Evolutionary conservation across 495 filamentous ascomycete species (phyloP), one percentile per base, ranked within the genome.

Genomic region (Eremomyces bilateralis): DNA sequence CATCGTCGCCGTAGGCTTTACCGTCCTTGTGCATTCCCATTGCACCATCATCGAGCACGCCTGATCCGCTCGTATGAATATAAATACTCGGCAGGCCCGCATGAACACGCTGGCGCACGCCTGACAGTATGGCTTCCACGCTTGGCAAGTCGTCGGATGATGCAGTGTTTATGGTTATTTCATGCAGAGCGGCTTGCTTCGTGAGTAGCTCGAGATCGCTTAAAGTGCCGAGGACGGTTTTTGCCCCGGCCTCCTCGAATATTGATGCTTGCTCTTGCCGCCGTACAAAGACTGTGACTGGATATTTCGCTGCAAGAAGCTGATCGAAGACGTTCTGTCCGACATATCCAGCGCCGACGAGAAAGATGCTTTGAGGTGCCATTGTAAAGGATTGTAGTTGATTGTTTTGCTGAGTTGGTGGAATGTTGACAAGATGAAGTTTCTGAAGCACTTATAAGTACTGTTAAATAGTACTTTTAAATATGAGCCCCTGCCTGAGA

Each of bases 331-430:
- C 39, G 16, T 53, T 45, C 37, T 47, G 50, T 11, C 57, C 55
- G 24, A 60, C 53, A 34, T 53, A 60, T 21, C 53, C 57, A 5
- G 57, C 49, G 5, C 57, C 57, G 36, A 61, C 42, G 10, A 60
- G 42, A 28, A 59, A 48, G 5, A 59, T 50, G 13, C 13, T 27
- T 13, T 27, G 6, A 27, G 24, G 24, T 8, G 24, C 24, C 24
- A 27, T 27, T 27, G 24, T 27, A 8, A 27, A 6, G 6, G 24
- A 27, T 27, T 27, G n/a, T n/a, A n/a, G n/a, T n/a, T n/a, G n/a
- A n/a, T n/a, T n/a, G n/a, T n/a, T n/a, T n/a, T n/a, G n/a, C n/a
- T n/a, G n/a, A n/a, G n/a, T n/a, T n/a, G n/a, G n/a, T n/a, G n/a
- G n/a, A n/a, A n/a, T n/a, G n/a, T n/a, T n/a, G n/a, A n/a, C n/a